Evolutionary conservation across 192 early-diverging fungal species (phyloP).

Genomic region (Nowakowskiella sp.): DNA sequence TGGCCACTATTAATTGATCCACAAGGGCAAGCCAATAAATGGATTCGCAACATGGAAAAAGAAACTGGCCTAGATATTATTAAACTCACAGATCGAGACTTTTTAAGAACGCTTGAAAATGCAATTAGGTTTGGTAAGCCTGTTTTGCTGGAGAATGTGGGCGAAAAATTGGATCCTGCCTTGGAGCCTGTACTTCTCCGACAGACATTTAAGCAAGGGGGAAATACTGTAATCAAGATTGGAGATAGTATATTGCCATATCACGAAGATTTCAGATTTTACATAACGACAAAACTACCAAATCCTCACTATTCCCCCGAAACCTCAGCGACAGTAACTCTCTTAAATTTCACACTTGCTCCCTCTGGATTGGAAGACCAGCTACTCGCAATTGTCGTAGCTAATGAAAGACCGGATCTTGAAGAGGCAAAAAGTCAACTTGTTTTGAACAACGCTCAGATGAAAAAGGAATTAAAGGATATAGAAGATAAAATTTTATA

Average conservation of each 20-base stretch:
- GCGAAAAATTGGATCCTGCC: constrained; percentile 50
- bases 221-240: constrained; percentile 49
- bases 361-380: constrained; percentile 52
- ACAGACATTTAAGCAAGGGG: constrained; percentile 56
- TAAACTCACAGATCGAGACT: constrained; percentile 52
- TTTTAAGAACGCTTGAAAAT: constrained; percentile 51
- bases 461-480: constrained; percentile 57
- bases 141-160: constrained; percentile 49
- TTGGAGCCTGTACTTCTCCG: constrained; percentile 47
- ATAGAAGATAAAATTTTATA: constrained; percentile 59
- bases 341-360: constrained; percentile 56
- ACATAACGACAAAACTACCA: constrained; percentile 55
- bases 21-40: constrained; percentile 58
- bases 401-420: constrained; percentile 51
- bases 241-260: constrained; percentile 57
- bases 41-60: constrained; percentile 61
- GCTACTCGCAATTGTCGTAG: constrained; percentile 50
- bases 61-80: constrained; percentile 50
- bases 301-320: constrained; percentile 56
- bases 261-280: constrained; percentile 54
- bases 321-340: constrained; percentile 47
- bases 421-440: constrained; percentile 56
- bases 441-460: constrained; percentile 51
- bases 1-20: constrained; percentile 60
- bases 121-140: constrained; percentile 57